Conservation (phyloP, 2,329 filamentous ascomycete genomes). For the Pseudogymnoascus sp. region DNA sequence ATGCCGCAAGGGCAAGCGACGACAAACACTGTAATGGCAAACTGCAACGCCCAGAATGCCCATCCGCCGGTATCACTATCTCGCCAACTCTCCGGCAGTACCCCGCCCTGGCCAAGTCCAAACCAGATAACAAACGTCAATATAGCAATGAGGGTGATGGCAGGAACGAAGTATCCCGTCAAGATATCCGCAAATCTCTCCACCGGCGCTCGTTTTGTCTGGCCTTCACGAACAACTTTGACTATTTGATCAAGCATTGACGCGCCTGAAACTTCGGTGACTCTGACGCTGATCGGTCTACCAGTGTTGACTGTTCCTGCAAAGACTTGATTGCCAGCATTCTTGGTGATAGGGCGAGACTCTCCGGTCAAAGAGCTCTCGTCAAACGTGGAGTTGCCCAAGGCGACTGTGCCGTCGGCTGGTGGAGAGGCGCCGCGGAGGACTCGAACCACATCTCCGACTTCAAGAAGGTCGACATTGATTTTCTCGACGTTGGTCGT, state of each 20-base stretch:
- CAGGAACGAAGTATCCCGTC: too few relatives aligned
- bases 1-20: slow-evolving; percentile 49
- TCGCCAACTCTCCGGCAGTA: too few relatives aligned
- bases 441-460: slow-evolving; percentile 62
- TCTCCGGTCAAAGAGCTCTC: slow-evolving; percentile 52
- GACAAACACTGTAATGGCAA: slow-evolving; percentile 52
- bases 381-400: slow-evolving; percentile 51
- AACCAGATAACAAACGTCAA: too few relatives aligned
- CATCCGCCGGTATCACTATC: too few relatives aligned
- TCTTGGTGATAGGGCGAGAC: slow-evolving; percentile 41
- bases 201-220: too few relatives aligned
- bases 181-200: too few relatives aligned
- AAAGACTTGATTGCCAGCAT: slow-evolving; percentile 40
- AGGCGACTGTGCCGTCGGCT: slow-evolving; percentile 60
- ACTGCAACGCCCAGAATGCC: slow-evolving; percentile 55
- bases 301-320: slow-evolving; percentile 59
- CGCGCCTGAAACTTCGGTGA: too few relatives aligned
- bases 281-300: slow-evolving; percentile 34
- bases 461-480: slow-evolving; percentile 49
- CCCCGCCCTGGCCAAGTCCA: too few relatives aligned
- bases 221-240: too few relatives aligned
- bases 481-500: slow-evolving; percentile 13
- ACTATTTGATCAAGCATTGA: too few relatives aligned
- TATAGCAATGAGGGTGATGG: too few relatives aligned
- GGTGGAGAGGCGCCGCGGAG: slow-evolving; percentile 71